Evolutionary conservation across 805 yeast species (phyloP).

Genomic region (Candida golubevii): DNA sequence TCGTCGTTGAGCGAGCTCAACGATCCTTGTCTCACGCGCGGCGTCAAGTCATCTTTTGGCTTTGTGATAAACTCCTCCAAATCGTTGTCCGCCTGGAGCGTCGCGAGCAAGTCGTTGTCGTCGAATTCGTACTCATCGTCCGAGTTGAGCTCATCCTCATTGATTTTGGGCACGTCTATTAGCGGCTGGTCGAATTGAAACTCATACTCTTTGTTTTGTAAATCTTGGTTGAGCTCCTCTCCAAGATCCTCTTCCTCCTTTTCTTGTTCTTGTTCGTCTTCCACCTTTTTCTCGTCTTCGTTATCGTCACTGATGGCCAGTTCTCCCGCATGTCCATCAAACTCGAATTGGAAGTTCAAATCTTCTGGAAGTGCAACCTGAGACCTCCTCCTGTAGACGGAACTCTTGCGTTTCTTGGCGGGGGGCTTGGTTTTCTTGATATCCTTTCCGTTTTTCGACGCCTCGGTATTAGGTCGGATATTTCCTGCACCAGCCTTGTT

Average conservation of each 20-base stretch:
- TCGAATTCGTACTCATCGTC: slow-evolving; percentile 66
- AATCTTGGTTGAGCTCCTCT: slow-evolving; percentile 37
- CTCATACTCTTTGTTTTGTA: slow-evolving; percentile 15
- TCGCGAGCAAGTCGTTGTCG: slow-evolving; percentile 43
- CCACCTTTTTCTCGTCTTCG: slow-evolving; percentile 4
- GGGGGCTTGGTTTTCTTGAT: slow-evolving; percentile 7
- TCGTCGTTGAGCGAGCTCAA: slow-evolving; percentile 31
- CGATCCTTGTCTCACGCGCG: slow-evolving; percentile 23
- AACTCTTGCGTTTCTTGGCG: slow-evolving; percentile 10
- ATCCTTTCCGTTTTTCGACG: slow-evolving; percentile 1
- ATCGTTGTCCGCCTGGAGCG: slow-evolving; percentile 45
- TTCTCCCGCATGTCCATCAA: slow-evolving; percentile 27
- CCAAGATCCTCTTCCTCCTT: slow-evolving; percentile 58
- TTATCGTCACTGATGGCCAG: slow-evolving; percentile 8
- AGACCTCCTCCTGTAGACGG: slow-evolving; percentile 26
- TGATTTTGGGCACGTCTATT: slow-evolving; percentile 49
- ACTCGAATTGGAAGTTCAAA: slow-evolving; percentile 39
- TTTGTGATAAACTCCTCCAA: slow-evolving; percentile 31
- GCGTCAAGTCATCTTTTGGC: slow-evolving; percentile 1
- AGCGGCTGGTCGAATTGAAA: slow-evolving; percentile 31
- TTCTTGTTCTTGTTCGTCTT: slow-evolving; percentile 10
- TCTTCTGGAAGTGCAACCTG: slow-evolving; percentile 41
- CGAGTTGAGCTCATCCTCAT: slow-evolving; percentile 45
- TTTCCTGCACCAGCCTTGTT: slow-evolving; percentile 12
- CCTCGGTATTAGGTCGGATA: neutral